Base-by-base conservation (phyloP, 495 filamentous ascomycete genomes). In the Schizothecium vesticola region DNA sequence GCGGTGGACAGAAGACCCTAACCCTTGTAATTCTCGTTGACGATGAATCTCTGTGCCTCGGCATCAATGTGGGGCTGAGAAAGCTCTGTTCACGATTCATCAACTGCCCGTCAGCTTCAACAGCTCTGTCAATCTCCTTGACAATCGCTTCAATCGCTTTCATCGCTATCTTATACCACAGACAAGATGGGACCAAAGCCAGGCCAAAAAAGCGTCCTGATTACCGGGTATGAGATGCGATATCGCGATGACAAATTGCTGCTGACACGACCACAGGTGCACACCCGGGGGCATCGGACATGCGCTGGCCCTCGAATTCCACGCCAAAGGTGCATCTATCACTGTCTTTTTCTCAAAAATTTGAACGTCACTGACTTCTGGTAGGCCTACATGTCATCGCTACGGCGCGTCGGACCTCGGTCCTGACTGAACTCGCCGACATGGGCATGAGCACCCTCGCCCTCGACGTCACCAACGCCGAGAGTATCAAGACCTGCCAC, bases 271-370 rank as follows among this genome's bases (percentile, higher is more conserved):
- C 56, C 24, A 16, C 67, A 86, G 84, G 9, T 86, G 84, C 75
- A 80, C 84, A 19, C 82, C 83, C 2, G 83, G 83, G 22, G 84
- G 84, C 64, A 86, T 86, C 61, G 84, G 84, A 57, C 78, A 85
- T 72, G 79, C 80, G 3, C 61, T 86, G 29, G 80, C 79, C 58
- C 65, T 81, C 6, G 84, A 85, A 64, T 86, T 86, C 71, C 82
- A 85, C 61, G 68, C 75, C 22, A 79, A 79, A 70, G 84, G 83
- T 82, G 4, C 68, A 31, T 74, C 68, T 10, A 23, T 1, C 19
- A 9, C 2, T 1, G 0, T 28, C 1, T 5, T 56, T 9, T 10
- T 31, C 28, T 12, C 22, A 60, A 13, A 12, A 25, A 23, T 31
- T 11, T 3, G 19, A 16, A 8, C 55, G 9, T 8, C 2, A 11